Conservation (phyloP, 1,284 basidiomycete species). For the Leucoagaricus sp. region DNA sequence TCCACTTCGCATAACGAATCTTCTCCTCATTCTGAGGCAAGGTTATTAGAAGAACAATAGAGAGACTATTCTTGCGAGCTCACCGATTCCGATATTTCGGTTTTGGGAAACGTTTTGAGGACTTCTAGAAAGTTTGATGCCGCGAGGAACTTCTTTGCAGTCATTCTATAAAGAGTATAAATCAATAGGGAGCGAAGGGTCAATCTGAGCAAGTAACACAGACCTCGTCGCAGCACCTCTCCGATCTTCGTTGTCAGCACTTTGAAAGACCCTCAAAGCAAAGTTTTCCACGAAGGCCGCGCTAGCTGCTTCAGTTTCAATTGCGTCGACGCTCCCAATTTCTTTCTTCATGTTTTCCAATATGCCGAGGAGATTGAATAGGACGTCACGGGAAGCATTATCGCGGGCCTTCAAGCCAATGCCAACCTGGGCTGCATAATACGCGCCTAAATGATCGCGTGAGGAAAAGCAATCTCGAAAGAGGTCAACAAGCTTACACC, state of each 20-base stretch:
- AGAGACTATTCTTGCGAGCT: conserved; percentile 17
- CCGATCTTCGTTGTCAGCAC: conserved; percentile 92
- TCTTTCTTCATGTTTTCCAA: conserved; percentile 84
- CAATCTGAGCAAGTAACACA: conserved; percentile 28
- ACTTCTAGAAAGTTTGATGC: conserved; percentile 88
- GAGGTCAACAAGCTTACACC: conserved; percentile 66
- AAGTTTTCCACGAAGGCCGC: conserved; percentile 94
- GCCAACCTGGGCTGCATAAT: conserved; percentile 89
- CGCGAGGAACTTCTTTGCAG: conserved; percentile 87
- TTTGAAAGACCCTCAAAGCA: conserved; percentile 83
- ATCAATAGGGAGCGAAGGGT: not conserved
- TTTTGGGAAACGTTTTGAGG: conserved; percentile 72
- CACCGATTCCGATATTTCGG: conserved; percentile 51
- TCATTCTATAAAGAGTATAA: conserved; percentile 49
- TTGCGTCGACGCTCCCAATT: conserved; percentile 77
- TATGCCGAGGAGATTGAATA: conserved; percentile 73
- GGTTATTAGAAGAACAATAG: conserved; percentile 13
- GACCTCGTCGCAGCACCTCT: conserved; percentile 72
- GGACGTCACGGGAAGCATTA: conserved; percentile 63
- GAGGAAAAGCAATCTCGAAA: conserved; percentile 2
- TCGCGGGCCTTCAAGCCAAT: conserved; percentile 70
- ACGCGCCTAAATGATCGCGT: conserved; percentile 60
- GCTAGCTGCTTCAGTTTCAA: conserved; percentile 82
- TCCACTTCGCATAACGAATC: conserved; percentile 91
- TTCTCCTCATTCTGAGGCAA: conserved; percentile 69